Conservation (phyloP, 2,329 filamentous ascomycete species). For the Trichoderma sp. region DNA sequence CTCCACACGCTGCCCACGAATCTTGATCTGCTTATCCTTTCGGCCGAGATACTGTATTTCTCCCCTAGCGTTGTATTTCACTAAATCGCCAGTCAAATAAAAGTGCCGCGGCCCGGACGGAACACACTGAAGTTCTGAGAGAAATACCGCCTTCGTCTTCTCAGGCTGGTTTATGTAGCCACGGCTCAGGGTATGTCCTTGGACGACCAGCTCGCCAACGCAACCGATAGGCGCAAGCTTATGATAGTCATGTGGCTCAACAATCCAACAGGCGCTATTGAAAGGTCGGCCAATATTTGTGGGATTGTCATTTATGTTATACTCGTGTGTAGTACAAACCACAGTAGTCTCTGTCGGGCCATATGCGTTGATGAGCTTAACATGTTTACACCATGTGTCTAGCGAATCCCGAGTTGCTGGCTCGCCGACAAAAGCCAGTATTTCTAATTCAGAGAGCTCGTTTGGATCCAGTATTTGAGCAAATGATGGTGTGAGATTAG, state of each 20-base stretch:
- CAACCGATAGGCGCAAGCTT: slow-evolving; percentile 26
- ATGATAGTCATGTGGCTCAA: slow-evolving; percentile 23
- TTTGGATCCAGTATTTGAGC: slow-evolving; percentile 22
- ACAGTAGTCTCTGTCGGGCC: slow-evolving; percentile 24
- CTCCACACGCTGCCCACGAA: slow-evolving; percentile 57
- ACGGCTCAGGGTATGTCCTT: slow-evolving; percentile 42
- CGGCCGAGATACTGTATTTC: slow-evolving; percentile 47
- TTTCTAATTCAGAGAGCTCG: slow-evolving; percentile 19
- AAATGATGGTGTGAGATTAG: slow-evolving; percentile 25
- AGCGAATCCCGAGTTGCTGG: slow-evolving; percentile 1
- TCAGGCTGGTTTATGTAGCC: slow-evolving; percentile 47
- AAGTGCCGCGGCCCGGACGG: slow-evolving; percentile 22
- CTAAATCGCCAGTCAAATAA: slow-evolving; percentile 51
- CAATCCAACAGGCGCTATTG: slow-evolving; percentile 25
- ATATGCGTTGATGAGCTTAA: slow-evolving; percentile 23
- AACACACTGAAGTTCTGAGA: slow-evolving; percentile 26
- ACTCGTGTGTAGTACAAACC: not conserved
- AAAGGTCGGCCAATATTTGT: slow-evolving; percentile 18
- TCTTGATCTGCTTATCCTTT: slow-evolving; percentile 58
- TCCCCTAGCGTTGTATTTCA: slow-evolving; percentile 40
- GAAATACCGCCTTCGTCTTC: slow-evolving; percentile 33
- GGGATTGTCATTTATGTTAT: not conserved
- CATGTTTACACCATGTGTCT: slow-evolving; percentile 23
- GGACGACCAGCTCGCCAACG: slow-evolving; percentile 28
- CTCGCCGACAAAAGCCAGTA: slow-evolving; percentile 22